Conservation (phyloP, 2,329 filamentous ascomycete genomes). For the Coniochaeta ligniaria region DNA sequence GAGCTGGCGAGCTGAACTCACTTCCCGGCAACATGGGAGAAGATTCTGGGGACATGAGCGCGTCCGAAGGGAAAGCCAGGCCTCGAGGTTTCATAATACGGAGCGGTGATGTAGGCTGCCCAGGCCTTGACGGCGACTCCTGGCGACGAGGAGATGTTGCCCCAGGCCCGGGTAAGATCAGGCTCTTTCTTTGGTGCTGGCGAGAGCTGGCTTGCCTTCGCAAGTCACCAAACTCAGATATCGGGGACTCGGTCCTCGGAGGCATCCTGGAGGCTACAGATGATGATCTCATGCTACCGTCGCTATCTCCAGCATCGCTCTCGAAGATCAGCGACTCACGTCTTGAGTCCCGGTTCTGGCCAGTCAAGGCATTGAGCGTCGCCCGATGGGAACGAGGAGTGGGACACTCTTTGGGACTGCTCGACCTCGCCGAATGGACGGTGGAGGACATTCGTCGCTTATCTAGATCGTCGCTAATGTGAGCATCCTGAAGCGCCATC, state of each 20-base stretch:
- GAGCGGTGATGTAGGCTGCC: conserved; percentile 76
- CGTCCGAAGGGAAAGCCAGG: conserved; percentile 52
- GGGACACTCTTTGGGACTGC: conserved; percentile 82
- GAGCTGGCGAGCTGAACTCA: conserved; percentile 71
- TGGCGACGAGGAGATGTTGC: conserved; percentile 76
- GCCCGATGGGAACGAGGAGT: conserved; percentile 80
- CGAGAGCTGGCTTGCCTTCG: conserved; percentile 70
- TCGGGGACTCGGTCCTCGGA: conserved; percentile 78
- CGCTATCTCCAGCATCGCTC: conserved; percentile 78
- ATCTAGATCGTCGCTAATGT: conserved; percentile 30
- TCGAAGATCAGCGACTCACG: conserved; percentile 74
- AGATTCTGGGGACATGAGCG: conserved; percentile 73
- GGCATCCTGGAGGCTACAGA: conserved; percentile 63
- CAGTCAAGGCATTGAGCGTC: conserved; percentile 46
- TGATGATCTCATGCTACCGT: conserved; percentile 77
- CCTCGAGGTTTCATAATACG: conserved; percentile 75
- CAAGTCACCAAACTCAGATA: conserved; percentile 74
- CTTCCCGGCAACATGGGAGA: conserved; percentile 80
- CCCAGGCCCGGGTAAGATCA: conserved; percentile 62
- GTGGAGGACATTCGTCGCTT: conserved; percentile 46
- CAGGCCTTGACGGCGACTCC: conserved; percentile 74
- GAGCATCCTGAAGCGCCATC: conserved; percentile 41
- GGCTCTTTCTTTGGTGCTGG: conserved; percentile 78
- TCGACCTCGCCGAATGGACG: conserved; percentile 74
- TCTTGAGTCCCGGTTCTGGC: conserved; percentile 54